phyloP scores from a whole-genome alignment of 768 basidiomycete genomes.

The Boletus tylopilopsis region DNA sequence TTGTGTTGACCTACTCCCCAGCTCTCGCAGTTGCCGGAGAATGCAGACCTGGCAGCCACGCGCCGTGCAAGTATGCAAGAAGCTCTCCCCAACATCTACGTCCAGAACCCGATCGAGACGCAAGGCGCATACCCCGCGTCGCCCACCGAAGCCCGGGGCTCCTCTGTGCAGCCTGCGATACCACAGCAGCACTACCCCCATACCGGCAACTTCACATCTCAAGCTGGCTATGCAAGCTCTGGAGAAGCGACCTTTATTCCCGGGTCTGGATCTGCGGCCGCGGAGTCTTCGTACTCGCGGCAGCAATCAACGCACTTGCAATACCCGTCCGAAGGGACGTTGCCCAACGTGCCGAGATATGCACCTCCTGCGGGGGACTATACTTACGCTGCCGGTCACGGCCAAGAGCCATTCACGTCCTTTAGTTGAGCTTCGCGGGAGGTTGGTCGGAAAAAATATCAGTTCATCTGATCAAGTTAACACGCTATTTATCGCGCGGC shows the following conservation, averaged over 20 bases:
- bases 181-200: slow-evolving; percentile 19
- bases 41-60: slow-evolving; percentile 15
- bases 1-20: background rate
- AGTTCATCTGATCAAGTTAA: background rate
- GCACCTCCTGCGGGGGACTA: slow-evolving; percentile 18
- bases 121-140: slow-evolving; percentile 17
- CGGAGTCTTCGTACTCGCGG: slow-evolving; percentile 12
- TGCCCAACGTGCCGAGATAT: slow-evolving; percentile 17
- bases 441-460: slow-evolving; percentile 1
- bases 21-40: slow-evolving; percentile 24
- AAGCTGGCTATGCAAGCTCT: slow-evolving; percentile 8
- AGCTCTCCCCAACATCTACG: slow-evolving; percentile 21
- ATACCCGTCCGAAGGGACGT: slow-evolving; percentile 19
- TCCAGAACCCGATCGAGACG: slow-evolving; percentile 14
- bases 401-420: slow-evolving; percentile 21
- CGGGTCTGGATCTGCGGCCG: slow-evolving; percentile 7
- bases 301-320: slow-evolving; percentile 13
- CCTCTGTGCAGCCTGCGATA: slow-evolving; percentile 17
- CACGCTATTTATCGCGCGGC: slow-evolving; percentile 5
- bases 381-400: slow-evolving; percentile 20
- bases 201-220: slow-evolving; percentile 10
- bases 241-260: slow-evolving; percentile 19
- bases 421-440: slow-evolving; percentile 11
- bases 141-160: slow-evolving; percentile 12
- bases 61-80: slow-evolving; percentile 30